Evolutionary conservation across 75 land plant species (phyloP).

Genomic region (Selaginella moellendorffii): DNA sequence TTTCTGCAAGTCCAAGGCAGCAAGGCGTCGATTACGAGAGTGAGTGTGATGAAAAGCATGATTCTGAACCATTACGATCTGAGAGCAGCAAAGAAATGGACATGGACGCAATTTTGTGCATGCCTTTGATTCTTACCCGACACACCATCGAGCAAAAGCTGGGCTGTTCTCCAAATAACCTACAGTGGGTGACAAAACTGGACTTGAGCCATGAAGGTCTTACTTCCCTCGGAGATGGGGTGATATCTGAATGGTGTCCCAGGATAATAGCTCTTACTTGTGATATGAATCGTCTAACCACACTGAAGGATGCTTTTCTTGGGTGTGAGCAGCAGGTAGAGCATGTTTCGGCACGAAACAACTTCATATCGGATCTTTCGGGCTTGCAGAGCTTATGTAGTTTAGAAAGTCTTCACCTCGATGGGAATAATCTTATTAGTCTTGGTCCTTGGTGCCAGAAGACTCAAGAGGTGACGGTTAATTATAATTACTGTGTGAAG

Average conservation of each 20-base stretch:
- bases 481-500: conserved; percentile 11
- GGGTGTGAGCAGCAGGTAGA: conserved; percentile 22
- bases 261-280: conserved; percentile 6
- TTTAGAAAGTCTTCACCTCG: conserved; percentile 14
- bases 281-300: conserved; percentile 19
- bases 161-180: neutral
- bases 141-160: neutral
- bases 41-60: neutral
- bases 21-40: neutral
- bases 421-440: conserved; percentile 15
- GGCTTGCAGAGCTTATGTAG: conserved; percentile 19
- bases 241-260: conserved; percentile 18
- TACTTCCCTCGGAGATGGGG: conserved; percentile 13
- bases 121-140: neutral
- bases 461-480: neutral
- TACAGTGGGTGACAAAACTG: neutral
- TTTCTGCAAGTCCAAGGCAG: neutral
- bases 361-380: conserved; percentile 16
- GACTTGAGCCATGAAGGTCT: neutral
- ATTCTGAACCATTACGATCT: no score
- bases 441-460: neutral
- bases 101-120: neutral
- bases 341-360: conserved; percentile 17
- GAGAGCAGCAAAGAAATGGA: neutral
- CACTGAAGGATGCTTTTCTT: conserved; percentile 14